Evolutionary conservation across 2,329 filamentous ascomycete species (phyloP).

Genomic region (Colletotrichum tropicale): DNA sequence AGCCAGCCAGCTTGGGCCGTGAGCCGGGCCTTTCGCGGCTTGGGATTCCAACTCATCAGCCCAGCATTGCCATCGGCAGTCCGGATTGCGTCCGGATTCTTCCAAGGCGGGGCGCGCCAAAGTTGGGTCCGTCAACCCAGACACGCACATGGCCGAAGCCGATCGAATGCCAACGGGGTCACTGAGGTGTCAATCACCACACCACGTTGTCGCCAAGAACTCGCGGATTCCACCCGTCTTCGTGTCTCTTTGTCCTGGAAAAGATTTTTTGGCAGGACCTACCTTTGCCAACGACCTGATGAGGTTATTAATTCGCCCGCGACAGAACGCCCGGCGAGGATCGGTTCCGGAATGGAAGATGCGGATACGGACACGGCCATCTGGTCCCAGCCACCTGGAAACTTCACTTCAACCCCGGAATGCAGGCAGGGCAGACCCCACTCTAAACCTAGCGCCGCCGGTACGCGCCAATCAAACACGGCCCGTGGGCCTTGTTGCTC

Average conservation of each 20-base stretch:
- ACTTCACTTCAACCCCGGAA: neutral
- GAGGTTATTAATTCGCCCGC: neutral
- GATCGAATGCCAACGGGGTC: slow-evolving; percentile 4
- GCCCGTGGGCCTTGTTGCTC: neutral
- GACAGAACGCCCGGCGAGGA: neutral
- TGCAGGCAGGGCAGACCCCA: neutral
- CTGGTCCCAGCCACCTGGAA: slow-evolving; percentile 15
- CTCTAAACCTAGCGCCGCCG: neutral
- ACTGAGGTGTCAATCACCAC: neutral
- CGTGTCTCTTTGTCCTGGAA: neutral
- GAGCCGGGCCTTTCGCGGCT: neutral
- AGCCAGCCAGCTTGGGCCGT: neutral
- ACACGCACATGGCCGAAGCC: neutral
- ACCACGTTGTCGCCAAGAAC: slow-evolving; percentile 8
- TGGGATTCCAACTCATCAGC: neutral
- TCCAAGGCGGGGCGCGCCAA: neutral
- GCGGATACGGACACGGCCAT: neutral
- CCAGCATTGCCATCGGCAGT: neutral
- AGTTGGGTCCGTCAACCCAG: neutral
- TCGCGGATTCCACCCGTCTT: neutral
- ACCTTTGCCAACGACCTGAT: neutral
- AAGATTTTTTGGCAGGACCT: neutral
- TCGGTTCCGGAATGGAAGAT: neutral
- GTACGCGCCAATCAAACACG: neutral
- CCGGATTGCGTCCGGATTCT: neutral